phyloP scores from a whole-genome alignment of 257 asterid genomes.

The Solanum habrochaites region DNA sequence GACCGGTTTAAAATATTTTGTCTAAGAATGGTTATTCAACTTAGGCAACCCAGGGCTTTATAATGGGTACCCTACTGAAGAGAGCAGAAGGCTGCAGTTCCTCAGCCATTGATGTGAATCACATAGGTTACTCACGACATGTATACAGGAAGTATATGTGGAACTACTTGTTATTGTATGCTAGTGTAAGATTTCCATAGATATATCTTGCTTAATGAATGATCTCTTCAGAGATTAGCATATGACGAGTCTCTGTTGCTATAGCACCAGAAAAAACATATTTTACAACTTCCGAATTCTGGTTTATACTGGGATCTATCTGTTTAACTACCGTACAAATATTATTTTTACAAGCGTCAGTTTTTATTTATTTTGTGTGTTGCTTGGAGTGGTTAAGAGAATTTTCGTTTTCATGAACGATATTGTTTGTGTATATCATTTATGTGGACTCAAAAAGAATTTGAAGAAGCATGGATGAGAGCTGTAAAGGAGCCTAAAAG shows the following conservation, averaged over 20 bases:
- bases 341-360: not conserved
- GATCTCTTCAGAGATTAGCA: not conserved
- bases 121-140: not conserved
- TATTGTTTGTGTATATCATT: not conserved
- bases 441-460: not conserved
- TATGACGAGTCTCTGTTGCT: not conserved
- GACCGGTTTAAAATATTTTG: not conserved
- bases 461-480: not conserved
- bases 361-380: not conserved
- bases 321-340: not conserved
- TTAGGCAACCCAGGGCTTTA: not conserved
- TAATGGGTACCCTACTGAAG: not conserved
- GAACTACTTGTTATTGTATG: not conserved
- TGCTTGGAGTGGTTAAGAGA: not conserved
- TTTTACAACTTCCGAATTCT: not conserved
- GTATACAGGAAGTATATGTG: not conserved
- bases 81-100: not conserved
- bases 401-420: not conserved
- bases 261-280: not conserved
- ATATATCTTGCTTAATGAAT: not conserved
- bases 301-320: not conserved
- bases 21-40: not conserved
- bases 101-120: not conserved
- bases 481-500: not conserved
- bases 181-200: not conserved